These are phyloP conservation scores for Mikania micrantha DNA, from an alignment of 129 eudicot species.

Conservation along the genomic window DNA sequence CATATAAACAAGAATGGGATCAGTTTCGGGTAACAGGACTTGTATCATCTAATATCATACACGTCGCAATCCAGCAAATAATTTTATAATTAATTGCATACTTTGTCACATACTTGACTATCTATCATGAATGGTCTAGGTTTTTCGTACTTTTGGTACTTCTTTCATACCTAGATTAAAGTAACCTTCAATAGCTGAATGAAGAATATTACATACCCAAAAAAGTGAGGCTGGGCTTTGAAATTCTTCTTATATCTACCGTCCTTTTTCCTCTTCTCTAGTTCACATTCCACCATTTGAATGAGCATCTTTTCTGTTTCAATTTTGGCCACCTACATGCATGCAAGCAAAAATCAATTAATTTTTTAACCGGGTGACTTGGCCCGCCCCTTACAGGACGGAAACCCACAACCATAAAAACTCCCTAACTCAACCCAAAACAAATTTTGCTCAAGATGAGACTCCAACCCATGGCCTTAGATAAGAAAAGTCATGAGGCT, in stretches of 20 bases:
- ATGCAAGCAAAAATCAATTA: neutral
- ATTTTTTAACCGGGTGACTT: no score
- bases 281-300: conserved; percentile 85
- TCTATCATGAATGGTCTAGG: no score
- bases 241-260: conserved; percentile 55
- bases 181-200: neutral
- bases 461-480: no score
- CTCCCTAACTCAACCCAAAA: no score
- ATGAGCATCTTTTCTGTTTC: conserved; percentile 98
- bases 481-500: no score
- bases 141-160: no score
- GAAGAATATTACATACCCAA: conserved; percentile 55
- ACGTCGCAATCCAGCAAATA: neutral
- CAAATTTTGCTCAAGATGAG: no score
- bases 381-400: no score
- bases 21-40: neutral
- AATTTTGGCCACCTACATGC: conserved; percentile 77
- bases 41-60: neutral
- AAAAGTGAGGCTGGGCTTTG: conserved; percentile 87
- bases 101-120: no score
- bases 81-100: no score
- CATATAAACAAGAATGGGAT: neutral
- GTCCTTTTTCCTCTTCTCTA: conserved; percentile 51
- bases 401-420: no score
- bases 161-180: neutral